Base-by-base conservation (phyloP, 768 basidiomycete species). In the Agaricus bisporus region DNA sequence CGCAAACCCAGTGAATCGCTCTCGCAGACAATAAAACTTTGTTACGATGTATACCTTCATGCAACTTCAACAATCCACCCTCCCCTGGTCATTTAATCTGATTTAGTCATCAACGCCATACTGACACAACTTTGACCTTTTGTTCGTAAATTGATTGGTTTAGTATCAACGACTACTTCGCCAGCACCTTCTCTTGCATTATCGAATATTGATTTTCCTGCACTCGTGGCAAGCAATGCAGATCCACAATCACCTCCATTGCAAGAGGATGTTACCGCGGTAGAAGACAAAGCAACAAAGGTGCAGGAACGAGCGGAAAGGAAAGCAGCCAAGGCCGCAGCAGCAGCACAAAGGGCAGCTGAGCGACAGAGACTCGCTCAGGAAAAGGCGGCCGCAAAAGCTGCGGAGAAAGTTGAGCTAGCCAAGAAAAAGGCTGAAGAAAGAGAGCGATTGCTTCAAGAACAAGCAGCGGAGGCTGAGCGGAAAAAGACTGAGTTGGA, bases 181-280 rank as follows among this genome's bases (percentile, higher is more conserved):
- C 72, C 77, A 48, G 69, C 74, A 56, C 72, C 82, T 54, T 80
- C 83, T 54, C 69, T 76, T 49, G 69, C 75, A 53, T 71, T 90
- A 51, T 88, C 88, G 57, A 70, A 81, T 38, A 70, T 79, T 64
- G 90, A 91, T 67, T 91, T 91, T 65, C 90, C 88, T 49, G 86
- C 88, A 36, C 73, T 91, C 56, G 69, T 77, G 58, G 56, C 66
- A 56, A 68, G 62, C 56, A 58, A 73, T 64, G 57, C 70, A 61
- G 66, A 69, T 51, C 59, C 58, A 20, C 50, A 60, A 53, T 58
- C 59, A 18, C 52, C 60, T 46, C 57, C 55, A 54, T 36, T 60
- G 51, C 69, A 48, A 48, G 53, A 54, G 9, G 39, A 17, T 20
- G 18, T 18, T 9, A 36, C 15, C 12, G 17, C 28, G 14, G 22